A percentile compares a stretch with the other conserved stretches of the same genome.
phyloP scores from a whole-genome alignment of 1,284 basidiomycete species.

The Ceratobasidium sp. region DNA sequence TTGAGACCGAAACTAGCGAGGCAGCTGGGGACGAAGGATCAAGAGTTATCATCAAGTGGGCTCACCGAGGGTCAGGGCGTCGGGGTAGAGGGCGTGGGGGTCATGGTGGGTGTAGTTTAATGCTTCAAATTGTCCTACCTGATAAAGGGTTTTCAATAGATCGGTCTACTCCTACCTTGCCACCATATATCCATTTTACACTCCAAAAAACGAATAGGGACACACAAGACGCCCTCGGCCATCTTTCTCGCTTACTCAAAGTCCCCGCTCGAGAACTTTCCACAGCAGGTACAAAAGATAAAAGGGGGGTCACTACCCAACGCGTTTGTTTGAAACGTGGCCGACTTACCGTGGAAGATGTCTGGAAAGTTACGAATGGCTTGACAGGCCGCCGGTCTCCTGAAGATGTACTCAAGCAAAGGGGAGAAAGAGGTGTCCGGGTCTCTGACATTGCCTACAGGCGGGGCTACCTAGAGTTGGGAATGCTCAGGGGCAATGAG shows the following conservation, averaged over 20 bases:
- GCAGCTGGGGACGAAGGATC: conserved; percentile 61
- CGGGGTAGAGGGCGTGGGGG: conserved; percentile 52
- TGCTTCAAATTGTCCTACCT: not conserved
- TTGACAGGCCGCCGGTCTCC: conserved; percentile 63
- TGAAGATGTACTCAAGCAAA: conserved; percentile 64
- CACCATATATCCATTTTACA: conserved; percentile 94
- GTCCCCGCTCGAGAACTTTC: conserved; percentile 78
- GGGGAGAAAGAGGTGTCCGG: conserved; percentile 88
- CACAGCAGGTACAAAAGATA: conserved; percentile 97
- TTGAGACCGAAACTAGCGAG: conserved; percentile 78
- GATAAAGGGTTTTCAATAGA: conserved; percentile 12
- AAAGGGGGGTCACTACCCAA: conserved; percentile 94
- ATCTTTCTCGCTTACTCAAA: conserved; percentile 78
- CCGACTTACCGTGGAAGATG: conserved; percentile 74
- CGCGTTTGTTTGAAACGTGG: conserved; percentile 83
- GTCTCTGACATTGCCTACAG: conserved; percentile 88
- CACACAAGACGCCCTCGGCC: conserved; percentile 88
- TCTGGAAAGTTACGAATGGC: conserved; percentile 81
- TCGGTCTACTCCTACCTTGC: conserved; percentile 47
- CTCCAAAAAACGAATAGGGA: conserved; percentile 98
- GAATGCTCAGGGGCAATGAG: conserved; percentile 93
- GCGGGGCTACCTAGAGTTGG: conserved; percentile 81
- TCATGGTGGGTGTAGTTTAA: conserved; percentile 46
- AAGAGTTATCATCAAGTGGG: conserved; percentile 76
- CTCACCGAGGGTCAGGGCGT: conserved; percentile 54